Base-by-base conservation (phyloP, 2,329 filamentous ascomycete genomes). In the Trichoderma cornu-damae region DNA sequence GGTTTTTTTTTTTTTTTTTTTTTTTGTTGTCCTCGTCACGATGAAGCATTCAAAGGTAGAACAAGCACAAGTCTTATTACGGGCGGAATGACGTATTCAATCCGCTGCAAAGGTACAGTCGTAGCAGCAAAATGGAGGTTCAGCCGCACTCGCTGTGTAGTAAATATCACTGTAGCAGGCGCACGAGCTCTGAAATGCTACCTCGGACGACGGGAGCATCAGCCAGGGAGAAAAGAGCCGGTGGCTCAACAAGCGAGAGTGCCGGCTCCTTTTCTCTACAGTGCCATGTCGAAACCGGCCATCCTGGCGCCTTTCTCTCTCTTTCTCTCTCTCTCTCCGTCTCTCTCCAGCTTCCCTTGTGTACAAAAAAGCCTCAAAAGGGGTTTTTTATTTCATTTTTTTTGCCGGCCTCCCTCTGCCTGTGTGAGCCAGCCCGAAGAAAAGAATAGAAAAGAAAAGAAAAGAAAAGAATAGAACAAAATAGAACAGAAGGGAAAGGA, bases 21-120 rank as follows among this genome's bases (percentile, higher is more conserved):
- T 16, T 3, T 14, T 34, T 9, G 8, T 38, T 37, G 34, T n/a
- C 6, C 12, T 38, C 5, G 51, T 55, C 42, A 55, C 40, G 51
- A 30, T 55, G 51, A n/a, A 20, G 42, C 34, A 28, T 22, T 26
- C 22, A 34, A 28, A 14, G 40, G 16, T 38, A 38, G 16, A 51
- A 26, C 30, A 20, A 38, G 40, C 30, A 52, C 48, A 30, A 5
- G 42, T 32, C 38, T 9, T n/a, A n/a, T n/a, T n/a, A n/a, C n/a
- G 50, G 28, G 26, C 18, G 34, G 16, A 42, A 53, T 58, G 40
- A 49, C 56, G 49, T 43, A 58, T 34, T 26, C n/a, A 46, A 37
- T 40, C 42, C 49, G 56, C 40, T 38, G 9, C 12, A 20, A 24
- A 48, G 35, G 34, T n/a, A 18, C 30, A 34, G 35, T 38, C 34